Base-by-base conservation (phyloP, 352 stramenopile genomes). In the Globisporangium lucens region DNA sequence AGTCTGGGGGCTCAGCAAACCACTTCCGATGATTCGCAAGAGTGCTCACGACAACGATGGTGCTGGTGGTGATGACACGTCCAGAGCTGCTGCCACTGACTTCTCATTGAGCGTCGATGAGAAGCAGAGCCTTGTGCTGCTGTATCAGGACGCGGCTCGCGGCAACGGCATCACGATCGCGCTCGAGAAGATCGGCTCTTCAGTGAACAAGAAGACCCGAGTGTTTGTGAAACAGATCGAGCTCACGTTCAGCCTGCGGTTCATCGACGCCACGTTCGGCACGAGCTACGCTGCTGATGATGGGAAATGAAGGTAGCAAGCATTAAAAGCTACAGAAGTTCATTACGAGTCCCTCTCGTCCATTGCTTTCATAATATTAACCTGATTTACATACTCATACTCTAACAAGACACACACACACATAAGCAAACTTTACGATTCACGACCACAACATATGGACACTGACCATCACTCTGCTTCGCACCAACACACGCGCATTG, bases 181-280 rank as follows among this genome's bases (percentile, higher is more conserved):
- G 30, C 29, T 72, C 52, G 66, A 75, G 62, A 69, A 63, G 51
- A 41, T 57, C 20, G 35, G 4, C n/a, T 43, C 27, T 9, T 58
- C 52, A 57, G 47, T 6, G 53, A 49, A 5, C 24, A 67, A 56
- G 56, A 41, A 62, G 62, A 52, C 57, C 22, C 30, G 68, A 49
- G 66, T 75, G 6, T 75, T 80, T 36, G 73, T 77, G 49, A 75
- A 76, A 55, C 82, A 86, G 52, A 62, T 87, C 58, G 69, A 74
- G 20, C 57, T 87, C 52, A 43, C 69, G 24, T 63, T 90, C 20
- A 80, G 73, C 24, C 41, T 83, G 15, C 24, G 62, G 8, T 89
- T 90, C 64, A 70, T 90, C 61, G 85, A 90, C 61, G 56, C 63
- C 3, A 82, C 75, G 15, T 89, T 87, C 30, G 68, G 68, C 17